Base-by-base conservation (phyloP, 345 rosid species). In the Combretum micranthum region DNA sequence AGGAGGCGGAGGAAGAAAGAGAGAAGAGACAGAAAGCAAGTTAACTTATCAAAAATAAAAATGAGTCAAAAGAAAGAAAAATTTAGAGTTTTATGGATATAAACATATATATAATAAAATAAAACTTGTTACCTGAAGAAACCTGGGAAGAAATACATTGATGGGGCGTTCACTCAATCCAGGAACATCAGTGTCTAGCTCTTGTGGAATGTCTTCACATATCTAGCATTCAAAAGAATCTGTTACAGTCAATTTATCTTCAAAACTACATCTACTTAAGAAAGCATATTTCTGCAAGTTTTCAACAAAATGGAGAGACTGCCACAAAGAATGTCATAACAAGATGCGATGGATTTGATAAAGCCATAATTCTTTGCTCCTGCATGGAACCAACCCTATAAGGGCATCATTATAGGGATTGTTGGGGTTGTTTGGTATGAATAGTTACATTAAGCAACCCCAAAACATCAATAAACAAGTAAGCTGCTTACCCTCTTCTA, bases 121-220 rank as follows among this genome's bases (percentile, higher is more conserved):
- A n/a, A n/a, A n/a, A 17, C 61, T 23, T 15, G 26, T 67, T 62
- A 93, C 99, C 89, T 90, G 83, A 69, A 74, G 80, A 42, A 93
- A 64, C 64, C 92, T 78, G 64, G 99, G 92, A 61, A 93, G 74
- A 54, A 93, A 67, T 52, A 90, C 73, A 66, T 80, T 81, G 64
- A 87, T 85, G 54, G 99, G 99, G 22, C 88, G 88, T 53, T 94
- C 97, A 47, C 85, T 57, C 71, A 90, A 71, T 25, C 97, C 95
- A 56, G 95, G 95, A 55, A 94, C 82, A 62, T 94, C 95, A 18
- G 83, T 63, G 77, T 90, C 96, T 80, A 94, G 68, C 42, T 76
- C 87, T 70, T 94, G 92, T 2, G 99, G 97, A 19, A 82, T 69
- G 76, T 94, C 97, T 74, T 94, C 99, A 73, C 96, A 94, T 65